phyloP scores from a whole-genome alignment of 2,329 filamentous ascomycete species.

The Tolypocladium capitatum region DNA sequence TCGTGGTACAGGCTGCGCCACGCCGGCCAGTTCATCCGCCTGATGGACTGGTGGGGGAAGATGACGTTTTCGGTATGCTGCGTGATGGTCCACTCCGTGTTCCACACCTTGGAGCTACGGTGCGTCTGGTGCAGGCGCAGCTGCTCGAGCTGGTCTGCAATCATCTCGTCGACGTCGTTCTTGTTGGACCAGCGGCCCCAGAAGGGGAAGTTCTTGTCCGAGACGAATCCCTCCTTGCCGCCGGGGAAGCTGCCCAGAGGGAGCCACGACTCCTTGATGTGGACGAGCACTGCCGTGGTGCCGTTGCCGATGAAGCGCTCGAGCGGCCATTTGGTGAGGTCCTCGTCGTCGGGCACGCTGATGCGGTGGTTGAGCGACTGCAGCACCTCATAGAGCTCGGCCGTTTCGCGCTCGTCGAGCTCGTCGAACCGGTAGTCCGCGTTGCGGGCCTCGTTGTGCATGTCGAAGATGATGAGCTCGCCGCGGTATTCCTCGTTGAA shows the following conservation, averaged over 20 bases:
- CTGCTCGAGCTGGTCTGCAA: conserved; percentile 8
- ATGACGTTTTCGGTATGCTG: conserved; percentile 4
- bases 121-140: conserved; percentile 5
- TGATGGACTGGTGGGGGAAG: conserved; percentile 2
- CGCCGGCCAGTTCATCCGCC: conserved; percentile 4
- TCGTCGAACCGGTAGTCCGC: neutral
- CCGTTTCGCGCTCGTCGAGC: conserved; percentile 1
- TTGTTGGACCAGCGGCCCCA: conserved; percentile 12
- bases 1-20: conserved; percentile 11
- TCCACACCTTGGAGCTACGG: conserved; percentile 8
- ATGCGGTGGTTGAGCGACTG: conserved; percentile 9
- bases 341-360: conserved; percentile 8
- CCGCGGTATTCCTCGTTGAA: conserved; percentile 16
- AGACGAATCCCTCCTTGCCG: conserved; percentile 14
- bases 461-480: conserved; percentile 20
- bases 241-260: conserved; percentile 10
- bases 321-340: conserved; percentile 14
- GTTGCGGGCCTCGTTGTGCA: conserved; percentile 8
- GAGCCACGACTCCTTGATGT: conserved; percentile 12
- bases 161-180: conserved; percentile 3
- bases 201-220: conserved; percentile 11
- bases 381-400: conserved; percentile 10
- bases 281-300: conserved; percentile 15
- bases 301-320: conserved; percentile 12
- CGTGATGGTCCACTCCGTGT: conserved; percentile 15